Conservation (phyloP, 306 rosid genomes). For the Sicyos edulis region DNA sequence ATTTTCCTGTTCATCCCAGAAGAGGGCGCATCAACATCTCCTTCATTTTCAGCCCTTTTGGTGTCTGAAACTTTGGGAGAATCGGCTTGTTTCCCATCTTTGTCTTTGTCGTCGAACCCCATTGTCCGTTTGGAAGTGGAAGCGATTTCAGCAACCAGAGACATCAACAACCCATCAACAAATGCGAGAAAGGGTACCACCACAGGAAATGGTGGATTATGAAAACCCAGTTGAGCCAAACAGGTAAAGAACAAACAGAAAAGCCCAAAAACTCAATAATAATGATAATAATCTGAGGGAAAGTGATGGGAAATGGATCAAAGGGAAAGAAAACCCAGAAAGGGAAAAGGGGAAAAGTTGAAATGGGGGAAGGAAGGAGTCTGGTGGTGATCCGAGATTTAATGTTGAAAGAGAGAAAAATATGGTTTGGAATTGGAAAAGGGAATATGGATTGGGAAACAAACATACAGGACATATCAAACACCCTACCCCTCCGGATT, state of each 20-base stretch:
- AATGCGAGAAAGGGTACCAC: neutral
- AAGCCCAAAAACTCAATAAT: slow-evolving; percentile 35
- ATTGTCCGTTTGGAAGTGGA: slow-evolving; percentile 40
- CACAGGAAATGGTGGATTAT: neutral
- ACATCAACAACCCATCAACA: slow-evolving; percentile 46
- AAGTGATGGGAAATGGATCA: slow-evolving; percentile 15
- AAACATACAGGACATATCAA: slow-evolving; percentile 25
- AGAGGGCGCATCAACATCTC: slow-evolving; percentile 28
- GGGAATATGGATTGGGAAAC: slow-evolving; percentile 16
- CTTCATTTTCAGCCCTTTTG: slow-evolving; percentile 30
- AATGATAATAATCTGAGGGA: slow-evolving; percentile 22
- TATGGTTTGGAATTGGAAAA: slow-evolving; percentile 26
- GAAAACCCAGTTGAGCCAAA: neutral
- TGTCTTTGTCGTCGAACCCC: slow-evolving; percentile 64
- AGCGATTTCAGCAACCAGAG: slow-evolving; percentile 46
- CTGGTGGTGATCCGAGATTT: slow-evolving; percentile 66
- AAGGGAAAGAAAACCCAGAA: slow-evolving; percentile 22
- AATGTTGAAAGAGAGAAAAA: slow-evolving; percentile 17
- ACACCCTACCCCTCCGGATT: slow-evolving; percentile 20
- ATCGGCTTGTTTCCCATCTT: slow-evolving; percentile 23
- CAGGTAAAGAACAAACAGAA: slow-evolving; percentile 17
- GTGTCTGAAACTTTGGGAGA: slow-evolving; percentile 23
- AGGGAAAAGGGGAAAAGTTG: neutral
- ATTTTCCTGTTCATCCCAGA: slow-evolving; percentile 29
- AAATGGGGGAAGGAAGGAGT: slow-evolving; percentile 30